These are phyloP conservation scores for Aspergillus piperis DNA, from an alignment of 2,329 filamentous ascomycete species.

Conservation along the genomic window DNA sequence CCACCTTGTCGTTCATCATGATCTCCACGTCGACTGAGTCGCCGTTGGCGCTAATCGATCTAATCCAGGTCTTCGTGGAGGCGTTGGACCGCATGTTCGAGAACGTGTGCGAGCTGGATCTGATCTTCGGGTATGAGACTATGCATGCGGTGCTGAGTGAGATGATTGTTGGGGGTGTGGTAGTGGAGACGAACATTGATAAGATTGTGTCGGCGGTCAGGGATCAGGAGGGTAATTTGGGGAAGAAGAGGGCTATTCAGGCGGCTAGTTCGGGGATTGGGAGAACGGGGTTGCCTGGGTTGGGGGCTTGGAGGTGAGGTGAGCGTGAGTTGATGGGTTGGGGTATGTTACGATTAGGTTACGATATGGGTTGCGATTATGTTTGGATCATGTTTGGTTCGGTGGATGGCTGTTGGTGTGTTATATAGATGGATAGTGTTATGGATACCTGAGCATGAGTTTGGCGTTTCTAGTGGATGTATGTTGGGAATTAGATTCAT, in stretches of 20 bases:
- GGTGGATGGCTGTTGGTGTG: not conserved
- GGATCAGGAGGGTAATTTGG: constrained; percentile 47
- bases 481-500: no score
- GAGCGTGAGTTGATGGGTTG: not conserved
- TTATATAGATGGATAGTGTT: no score
- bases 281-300: constrained; percentile 39
- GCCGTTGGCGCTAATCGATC: constrained; percentile 88
- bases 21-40: constrained; percentile 97
- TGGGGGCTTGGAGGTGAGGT: constrained; percentile 43
- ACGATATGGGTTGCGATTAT: not conserved
- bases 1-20: constrained; percentile 97
- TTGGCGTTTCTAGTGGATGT: no score
- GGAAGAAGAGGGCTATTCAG: constrained; percentile 48
- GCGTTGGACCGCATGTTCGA: constrained; percentile 92
- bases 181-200: constrained; percentile 88
- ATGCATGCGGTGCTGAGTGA: constrained; percentile 86
- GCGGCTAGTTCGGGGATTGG: constrained; percentile 42
- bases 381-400: not conserved
- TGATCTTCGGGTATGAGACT: constrained; percentile 99
- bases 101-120: constrained; percentile 95
- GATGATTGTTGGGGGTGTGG: constrained; percentile 94
- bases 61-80: constrained; percentile 98
- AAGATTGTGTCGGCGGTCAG: constrained; percentile 83
- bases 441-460: no score
- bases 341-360: not conserved